A percentile compares a stretch with the other conserved stretches of the same genome.
phyloP scores from a whole-genome alignment of 345 rosid genomes.

The Eucalyptus microcorys region DNA sequence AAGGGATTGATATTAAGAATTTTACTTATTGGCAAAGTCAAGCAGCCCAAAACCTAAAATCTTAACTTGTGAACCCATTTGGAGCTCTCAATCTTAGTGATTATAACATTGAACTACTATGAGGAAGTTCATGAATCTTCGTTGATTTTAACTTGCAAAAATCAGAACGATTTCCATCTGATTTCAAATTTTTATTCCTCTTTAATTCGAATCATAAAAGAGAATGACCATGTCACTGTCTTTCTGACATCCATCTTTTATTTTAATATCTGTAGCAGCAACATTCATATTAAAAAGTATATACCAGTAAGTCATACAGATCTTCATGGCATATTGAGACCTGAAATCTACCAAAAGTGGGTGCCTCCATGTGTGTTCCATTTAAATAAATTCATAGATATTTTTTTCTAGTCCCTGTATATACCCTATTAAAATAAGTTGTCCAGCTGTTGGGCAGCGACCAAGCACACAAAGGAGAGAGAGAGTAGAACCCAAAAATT shows the following conservation, averaged over 20 bases:
- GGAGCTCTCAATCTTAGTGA: neutral
- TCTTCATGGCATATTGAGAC: neutral
- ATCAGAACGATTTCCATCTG: neutral
- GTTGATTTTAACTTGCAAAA: neutral
- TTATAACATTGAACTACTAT: neutral
- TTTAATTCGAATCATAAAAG: neutral
- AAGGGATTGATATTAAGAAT: neutral
- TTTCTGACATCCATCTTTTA: neutral
- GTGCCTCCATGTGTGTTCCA: neutral
- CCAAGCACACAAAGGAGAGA: neutral
- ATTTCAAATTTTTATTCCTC: neutral
- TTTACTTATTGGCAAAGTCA: neutral
- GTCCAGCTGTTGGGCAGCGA: neutral
- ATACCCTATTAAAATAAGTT: neutral
- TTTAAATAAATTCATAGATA: neutral
- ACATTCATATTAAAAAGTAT: neutral
- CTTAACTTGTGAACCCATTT: neutral
- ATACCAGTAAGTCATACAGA: neutral
- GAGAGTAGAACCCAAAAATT: neutral
- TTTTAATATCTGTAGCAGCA: neutral
- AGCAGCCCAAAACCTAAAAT: neutral
- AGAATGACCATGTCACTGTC: neutral
- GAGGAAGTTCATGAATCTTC: neutral
- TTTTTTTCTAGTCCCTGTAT: neutral
- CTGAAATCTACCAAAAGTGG: neutral